Evolutionary conservation across 2,329 filamentous ascomycete species (phyloP), one percentile per base, ranked within the genome.

Genomic region (Curvularia hawaiiensis): DNA sequence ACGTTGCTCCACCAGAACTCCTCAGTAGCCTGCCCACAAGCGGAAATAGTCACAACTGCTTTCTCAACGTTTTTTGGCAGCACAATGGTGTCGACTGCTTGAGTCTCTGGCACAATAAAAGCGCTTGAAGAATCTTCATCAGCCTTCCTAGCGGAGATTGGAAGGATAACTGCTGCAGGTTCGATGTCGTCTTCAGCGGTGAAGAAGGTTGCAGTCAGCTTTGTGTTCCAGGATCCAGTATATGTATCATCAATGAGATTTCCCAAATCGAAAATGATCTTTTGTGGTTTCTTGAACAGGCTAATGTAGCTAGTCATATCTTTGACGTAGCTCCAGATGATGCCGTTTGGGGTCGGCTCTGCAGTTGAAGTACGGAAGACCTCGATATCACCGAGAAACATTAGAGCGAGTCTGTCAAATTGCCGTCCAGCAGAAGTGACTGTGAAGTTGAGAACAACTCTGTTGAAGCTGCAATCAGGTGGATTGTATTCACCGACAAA

Each of bases 1-100:
- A 92, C 87, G 68, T 94, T 94, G 56, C 83, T 85, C 87, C 90
- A 95, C 90, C 91, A 96, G 68, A 94, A 94, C 72, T 96, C 91
- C 77, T 95, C 91, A 16, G 82, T 78, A 0, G 83, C 83, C 72
- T 95, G 91, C 0, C 90, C 91, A 63, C 88, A 91, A 16, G 91
- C 90, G 9, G 89, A 86, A n/a, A 95, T 82, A 0, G 89, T 87
- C 54, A 94, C 85, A 9, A 92, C 84, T 18, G 91, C 91, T 56
- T 88, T 86, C 52, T 85, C 84, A 20, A 83, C 82, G 67, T 91
- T 89, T 49, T 77, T 80, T 2, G 91, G 91, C 43, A 96, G 80
- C n/a, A 65, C 77, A 41, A 92, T 74, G 0, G 79, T 80, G 60
- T 84, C 84, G 1, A 81, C 82, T 1, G 89, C 88, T 55, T 82